Evolutionary conservation across 75 land plant species (phyloP).

Genomic region (Pinus tabuliformis): DNA sequence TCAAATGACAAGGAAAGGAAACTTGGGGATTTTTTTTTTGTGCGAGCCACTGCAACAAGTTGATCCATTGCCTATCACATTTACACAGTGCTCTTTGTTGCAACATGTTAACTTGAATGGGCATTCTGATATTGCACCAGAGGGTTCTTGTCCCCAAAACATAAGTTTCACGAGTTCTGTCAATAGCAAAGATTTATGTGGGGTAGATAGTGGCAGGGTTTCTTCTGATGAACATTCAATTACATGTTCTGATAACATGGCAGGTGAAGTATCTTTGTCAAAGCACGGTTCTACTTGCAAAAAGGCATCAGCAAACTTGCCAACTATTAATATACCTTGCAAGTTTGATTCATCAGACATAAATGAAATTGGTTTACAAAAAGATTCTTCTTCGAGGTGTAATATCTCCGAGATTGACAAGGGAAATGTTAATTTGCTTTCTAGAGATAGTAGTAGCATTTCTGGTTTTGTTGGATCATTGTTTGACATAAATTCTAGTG

Average conservation of each 20-base stretch:
- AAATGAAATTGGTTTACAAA: neutral
- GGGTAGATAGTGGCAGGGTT: neutral
- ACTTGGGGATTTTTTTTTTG: neutral
- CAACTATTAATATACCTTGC: neutral
- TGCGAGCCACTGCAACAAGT: neutral
- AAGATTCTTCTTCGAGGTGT: neutral
- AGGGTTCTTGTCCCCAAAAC: neutral
- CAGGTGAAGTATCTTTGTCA: neutral
- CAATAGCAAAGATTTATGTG: neutral
- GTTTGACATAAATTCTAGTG: neutral
- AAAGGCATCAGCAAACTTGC: neutral
- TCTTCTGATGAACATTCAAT: neutral
- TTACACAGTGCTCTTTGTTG: neutral
- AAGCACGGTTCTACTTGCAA: neutral
- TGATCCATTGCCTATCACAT: neutral
- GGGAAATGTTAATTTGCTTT: neutral
- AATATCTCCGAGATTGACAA: neutral
- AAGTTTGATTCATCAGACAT: neutral
- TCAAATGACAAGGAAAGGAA: constrained; percentile 1
- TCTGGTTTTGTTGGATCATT: neutral
- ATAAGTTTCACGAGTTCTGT: neutral
- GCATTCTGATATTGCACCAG: neutral
- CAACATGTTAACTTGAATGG: neutral
- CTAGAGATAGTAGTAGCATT: constrained; percentile 2
- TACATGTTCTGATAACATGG: neutral